phyloP scores from a whole-genome alignment of 116 monocot species.

The Thalassia testudinum region DNA sequence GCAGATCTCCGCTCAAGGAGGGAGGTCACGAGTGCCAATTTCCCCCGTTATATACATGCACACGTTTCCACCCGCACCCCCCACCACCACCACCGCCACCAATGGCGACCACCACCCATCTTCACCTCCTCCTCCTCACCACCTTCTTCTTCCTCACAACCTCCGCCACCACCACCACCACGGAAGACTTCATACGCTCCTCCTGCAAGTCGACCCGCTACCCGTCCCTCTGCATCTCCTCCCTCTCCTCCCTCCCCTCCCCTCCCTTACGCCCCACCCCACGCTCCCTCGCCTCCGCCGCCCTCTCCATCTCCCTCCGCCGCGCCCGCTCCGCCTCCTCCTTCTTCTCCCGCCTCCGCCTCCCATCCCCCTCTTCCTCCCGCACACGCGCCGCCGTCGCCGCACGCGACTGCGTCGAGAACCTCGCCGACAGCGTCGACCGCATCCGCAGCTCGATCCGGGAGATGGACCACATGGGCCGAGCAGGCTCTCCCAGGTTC shows the following conservation, averaged over 20 bases:
- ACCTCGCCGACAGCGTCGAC: conserved; percentile 30
- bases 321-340: conserved; percentile 21
- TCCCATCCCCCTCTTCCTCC: conserved; percentile 2
- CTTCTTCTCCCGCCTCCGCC: conserved; percentile 15
- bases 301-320: conserved; percentile 25
- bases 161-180: conserved; percentile 3
- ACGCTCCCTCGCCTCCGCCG: conserved; percentile 24
- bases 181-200: conserved; percentile 9
- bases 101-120: conserved; percentile 1
- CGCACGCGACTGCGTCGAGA: conserved; percentile 29
- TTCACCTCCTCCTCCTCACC: conserved; percentile 2
- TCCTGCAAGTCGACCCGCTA: conserved; percentile 34
- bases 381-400: conserved; percentile 5
- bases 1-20: too few relatives aligned
- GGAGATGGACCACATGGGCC: conserved; percentile 30
- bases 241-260: conserved; percentile 22
- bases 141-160: background rate
- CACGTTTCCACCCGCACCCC: too few relatives aligned
- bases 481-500: conserved; percentile 7
- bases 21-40: too few relatives aligned
- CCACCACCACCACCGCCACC: background rate
- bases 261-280: conserved; percentile 24
- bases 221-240: conserved; percentile 25
- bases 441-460: conserved; percentile 14
- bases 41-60: too few relatives aligned